A percentile compares a stretch with the other conserved stretches of the same genome.
phyloP scores from a whole-genome alignment of 1,284 basidiomycete species.

The Pseudomicrostroma phylloplanum region DNA sequence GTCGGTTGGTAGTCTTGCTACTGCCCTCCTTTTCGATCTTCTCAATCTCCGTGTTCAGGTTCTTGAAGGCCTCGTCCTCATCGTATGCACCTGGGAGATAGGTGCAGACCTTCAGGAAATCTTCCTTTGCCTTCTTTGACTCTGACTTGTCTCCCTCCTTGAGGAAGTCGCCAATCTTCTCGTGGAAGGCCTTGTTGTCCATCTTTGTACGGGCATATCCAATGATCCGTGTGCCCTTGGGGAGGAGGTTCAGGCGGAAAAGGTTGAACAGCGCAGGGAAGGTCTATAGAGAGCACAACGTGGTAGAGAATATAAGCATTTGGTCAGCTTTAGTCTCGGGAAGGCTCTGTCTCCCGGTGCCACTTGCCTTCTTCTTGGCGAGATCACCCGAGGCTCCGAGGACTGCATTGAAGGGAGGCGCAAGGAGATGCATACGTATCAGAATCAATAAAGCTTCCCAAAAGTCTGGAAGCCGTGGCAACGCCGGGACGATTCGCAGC shows the following conservation, averaged over 20 bases:
- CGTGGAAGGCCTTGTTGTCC: constrained; percentile 44
- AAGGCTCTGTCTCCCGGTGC: background rate
- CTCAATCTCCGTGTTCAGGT: constrained; percentile 39
- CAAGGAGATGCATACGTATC: background rate
- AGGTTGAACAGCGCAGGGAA: constrained; percentile 48
- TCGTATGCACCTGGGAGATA: constrained; percentile 49
- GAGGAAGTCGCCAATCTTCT: constrained; percentile 35
- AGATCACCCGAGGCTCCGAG: constrained; percentile 95
- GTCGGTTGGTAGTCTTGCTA: constrained; percentile 30
- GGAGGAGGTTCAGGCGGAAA: constrained; percentile 35
- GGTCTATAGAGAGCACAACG: constrained; percentile 23
- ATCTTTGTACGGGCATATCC: constrained; percentile 52
- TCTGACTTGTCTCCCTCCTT: constrained; percentile 32
- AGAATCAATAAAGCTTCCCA: too few relatives aligned
- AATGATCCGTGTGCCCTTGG: constrained; percentile 44
- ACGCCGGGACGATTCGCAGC: too few relatives aligned
- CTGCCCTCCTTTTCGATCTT: constrained; percentile 29
- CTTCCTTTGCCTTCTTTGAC: constrained; percentile 16
- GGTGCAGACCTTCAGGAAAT: constrained; percentile 41
- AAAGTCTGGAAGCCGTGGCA: too few relatives aligned
- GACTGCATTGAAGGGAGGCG: constrained; percentile 56
- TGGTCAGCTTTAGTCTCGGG: background rate
- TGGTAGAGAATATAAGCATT: background rate
- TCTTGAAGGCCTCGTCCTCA: constrained; percentile 41
- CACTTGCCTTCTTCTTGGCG: constrained; percentile 89